These are phyloP conservation scores for Aspergillus nidulans DNA, from an alignment of 495 filamentous ascomycete genomes.

Conservation along the genomic window DNA sequence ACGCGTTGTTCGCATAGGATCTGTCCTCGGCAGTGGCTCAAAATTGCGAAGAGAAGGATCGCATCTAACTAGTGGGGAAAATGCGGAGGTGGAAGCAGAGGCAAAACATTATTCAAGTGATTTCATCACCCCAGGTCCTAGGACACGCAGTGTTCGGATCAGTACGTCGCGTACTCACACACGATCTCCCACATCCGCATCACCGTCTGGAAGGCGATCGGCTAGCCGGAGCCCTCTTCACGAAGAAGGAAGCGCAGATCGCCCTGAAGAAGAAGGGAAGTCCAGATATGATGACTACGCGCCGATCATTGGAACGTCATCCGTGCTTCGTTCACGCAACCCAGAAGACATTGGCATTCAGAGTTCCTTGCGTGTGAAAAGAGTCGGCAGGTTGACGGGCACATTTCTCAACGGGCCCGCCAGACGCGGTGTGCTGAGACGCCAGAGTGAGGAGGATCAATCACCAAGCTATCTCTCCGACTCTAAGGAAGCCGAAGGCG, in stretches of 20 bases:
- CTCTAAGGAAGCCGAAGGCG: constrained; percentile 24
- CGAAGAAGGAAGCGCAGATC: constrained; percentile 38
- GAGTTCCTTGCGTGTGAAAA: constrained; percentile 68
- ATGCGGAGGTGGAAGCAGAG: constrained; percentile 26
- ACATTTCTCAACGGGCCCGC: constrained; percentile 72
- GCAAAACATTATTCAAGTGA: constrained; percentile 35
- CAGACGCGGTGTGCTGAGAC: constrained; percentile 60
- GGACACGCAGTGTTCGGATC: constrained; percentile 61
- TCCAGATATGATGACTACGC: constrained; percentile 37
- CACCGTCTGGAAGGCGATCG: constrained; percentile 36
- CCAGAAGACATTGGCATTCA: constrained; percentile 56
- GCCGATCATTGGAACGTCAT: constrained; percentile 48
- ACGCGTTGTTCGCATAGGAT: constrained; percentile 57
- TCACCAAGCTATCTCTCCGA: constrained; percentile 28
- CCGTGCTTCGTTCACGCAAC: constrained; percentile 43
- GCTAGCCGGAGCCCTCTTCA: constrained; percentile 30
- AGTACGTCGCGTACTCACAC: constrained; percentile 36
- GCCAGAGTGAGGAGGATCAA: constrained; percentile 68
- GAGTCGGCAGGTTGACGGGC: constrained; percentile 65
- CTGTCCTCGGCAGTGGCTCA: constrained; percentile 29
- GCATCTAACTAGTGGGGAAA: constrained; percentile 30
- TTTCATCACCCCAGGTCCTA: constrained; percentile 64
- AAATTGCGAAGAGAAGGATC: constrained; percentile 34
- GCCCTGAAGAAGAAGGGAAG: constrained; percentile 43
- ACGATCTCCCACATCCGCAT: constrained; percentile 37